Evolutionary conservation across 164 flowering plant genomes (phyloP).

Genomic region (Tinospora cordifolia): DNA sequence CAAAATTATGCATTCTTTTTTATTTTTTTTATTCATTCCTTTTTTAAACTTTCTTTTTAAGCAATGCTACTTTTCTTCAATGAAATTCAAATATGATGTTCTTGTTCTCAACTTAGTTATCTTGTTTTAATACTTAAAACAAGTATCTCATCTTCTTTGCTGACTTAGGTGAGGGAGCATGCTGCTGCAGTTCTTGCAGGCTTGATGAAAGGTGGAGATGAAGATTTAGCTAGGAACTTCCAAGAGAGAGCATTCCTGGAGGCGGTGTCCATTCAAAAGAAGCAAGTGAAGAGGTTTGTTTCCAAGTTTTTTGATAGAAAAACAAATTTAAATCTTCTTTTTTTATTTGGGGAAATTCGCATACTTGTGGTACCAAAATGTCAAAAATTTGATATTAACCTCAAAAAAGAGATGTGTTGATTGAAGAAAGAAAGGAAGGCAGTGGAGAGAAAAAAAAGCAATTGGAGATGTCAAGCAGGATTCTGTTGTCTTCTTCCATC

Average conservation of each 20-base stretch:
- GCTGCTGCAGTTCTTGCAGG: slow-evolving; percentile 97
- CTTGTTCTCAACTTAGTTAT: background rate
- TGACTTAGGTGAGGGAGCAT: slow-evolving; percentile 84
- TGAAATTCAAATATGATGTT: too few relatives aligned
- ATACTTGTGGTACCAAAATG: background rate
- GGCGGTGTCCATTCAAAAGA: slow-evolving; percentile 46
- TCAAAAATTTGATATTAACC: too few relatives aligned
- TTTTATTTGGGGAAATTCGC: background rate
- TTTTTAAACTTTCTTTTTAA: background rate
- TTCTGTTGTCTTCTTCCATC: too few relatives aligned
- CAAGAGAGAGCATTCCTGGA: slow-evolving; percentile 61
- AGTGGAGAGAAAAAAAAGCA: too few relatives aligned
- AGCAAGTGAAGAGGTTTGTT: slow-evolving; percentile 48
- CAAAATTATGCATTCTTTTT: background rate
- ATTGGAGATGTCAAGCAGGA: too few relatives aligned
- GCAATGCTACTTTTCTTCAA: too few relatives aligned
- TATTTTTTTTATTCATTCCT: background rate
- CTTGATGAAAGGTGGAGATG: slow-evolving; percentile 84
- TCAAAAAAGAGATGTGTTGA: too few relatives aligned
- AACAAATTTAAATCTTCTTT: too few relatives aligned
- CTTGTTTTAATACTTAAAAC: background rate
- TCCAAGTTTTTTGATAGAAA: background rate
- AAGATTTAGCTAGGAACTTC: slow-evolving; percentile 61
- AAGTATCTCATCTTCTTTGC: background rate
- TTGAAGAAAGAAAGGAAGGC: too few relatives aligned